These are phyloP conservation scores for Malus hybrid DNA, from an alignment of 331 rosid species.

Conservation along the genomic window DNA sequence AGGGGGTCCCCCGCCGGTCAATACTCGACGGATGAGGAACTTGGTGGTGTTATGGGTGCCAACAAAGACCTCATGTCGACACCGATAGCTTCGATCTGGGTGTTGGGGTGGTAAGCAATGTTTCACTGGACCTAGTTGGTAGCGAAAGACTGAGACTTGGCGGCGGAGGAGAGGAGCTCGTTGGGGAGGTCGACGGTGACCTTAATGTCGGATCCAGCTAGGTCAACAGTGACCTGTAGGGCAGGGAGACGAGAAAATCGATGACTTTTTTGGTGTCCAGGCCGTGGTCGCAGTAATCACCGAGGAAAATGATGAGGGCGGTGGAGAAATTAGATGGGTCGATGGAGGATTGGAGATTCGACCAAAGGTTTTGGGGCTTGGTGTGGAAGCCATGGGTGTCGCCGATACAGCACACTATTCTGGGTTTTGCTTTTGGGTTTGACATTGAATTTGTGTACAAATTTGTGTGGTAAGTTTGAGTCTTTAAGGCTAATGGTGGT, in stretches of 20 bases:
- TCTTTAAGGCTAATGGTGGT: background rate
- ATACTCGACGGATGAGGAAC: too few species aligned
- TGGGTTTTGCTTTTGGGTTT: constrained; percentile 15
- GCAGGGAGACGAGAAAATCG: constrained; percentile 53
- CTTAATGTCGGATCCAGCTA: too few species aligned
- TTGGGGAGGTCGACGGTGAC: too few species aligned
- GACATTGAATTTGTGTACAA: constrained; percentile 1
- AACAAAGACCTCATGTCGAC: too few species aligned
- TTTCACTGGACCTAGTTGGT: too few species aligned
- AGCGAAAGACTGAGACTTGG: too few species aligned
- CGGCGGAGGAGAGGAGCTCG: too few species aligned
- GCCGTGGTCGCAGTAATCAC: constrained; percentile 95
- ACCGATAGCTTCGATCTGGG: too few species aligned
- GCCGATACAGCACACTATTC: constrained; percentile 61
- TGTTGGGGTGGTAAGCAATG: too few species aligned
- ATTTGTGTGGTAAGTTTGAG: background rate
- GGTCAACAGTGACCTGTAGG: constrained; percentile 12
- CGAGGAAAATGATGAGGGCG: constrained; percentile 70
- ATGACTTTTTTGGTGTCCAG: constrained; percentile 50
- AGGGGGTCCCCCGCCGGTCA: too few species aligned
- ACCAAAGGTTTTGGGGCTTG: constrained; percentile 64
- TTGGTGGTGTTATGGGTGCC: too few species aligned
- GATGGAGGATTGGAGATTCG: constrained; percentile 42
- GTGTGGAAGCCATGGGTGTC: constrained; percentile 66
- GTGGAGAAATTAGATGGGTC: constrained; percentile 29